Base-by-base conservation (phyloP, 768 basidiomycete species). In the Xerocomus brunneocitrinus region DNA sequence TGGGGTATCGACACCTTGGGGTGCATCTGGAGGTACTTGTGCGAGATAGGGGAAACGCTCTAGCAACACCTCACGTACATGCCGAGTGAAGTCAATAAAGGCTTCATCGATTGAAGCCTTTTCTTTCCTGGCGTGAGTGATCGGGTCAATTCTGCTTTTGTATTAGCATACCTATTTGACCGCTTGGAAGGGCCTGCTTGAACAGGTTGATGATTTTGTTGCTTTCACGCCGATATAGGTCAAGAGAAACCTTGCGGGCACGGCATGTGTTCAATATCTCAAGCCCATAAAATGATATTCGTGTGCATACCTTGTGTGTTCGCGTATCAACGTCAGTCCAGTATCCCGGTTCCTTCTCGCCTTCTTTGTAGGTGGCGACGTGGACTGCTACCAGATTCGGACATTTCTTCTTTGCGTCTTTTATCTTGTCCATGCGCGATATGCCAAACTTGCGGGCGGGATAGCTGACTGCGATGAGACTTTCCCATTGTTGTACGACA, bases 51-150 rank as follows among this genome's bases (percentile, higher is more conserved):
- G 90, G 63, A 87, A 91, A 39, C 83, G 75, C 46, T 81, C 76
- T 3, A 98, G 73, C 2, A 99, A 70, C 42, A 80, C 73, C 52
- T 85, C 81, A 35, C 90, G 84, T n/a, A 92, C 84, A 32, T 87
- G 85, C 8, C 77, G 77, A 3, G 93, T 90, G 52, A 98, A 80
- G 68, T 98, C 95, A 52, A 98, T 83, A 69, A 95, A 99, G 0
- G 91, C 93, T 65, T 99, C 97, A 63, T 98, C 97, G 34, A 98
- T 97, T 0, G 92, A 95, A 24, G 97, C 97, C 67, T 95, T 97
- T 71, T 99, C 95, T 94, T 67, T 45, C 30, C 40, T 36, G 27
- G 9, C 36, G 39, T 47, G 34, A 53, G 41, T 34, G 25, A 57
- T 52, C 7, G 10, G 3, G 43, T 30, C 32, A 22, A 44, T 25